Base-by-base conservation (phyloP, 305 asterid genomes). In the Fraxinus baroniana region DNA sequence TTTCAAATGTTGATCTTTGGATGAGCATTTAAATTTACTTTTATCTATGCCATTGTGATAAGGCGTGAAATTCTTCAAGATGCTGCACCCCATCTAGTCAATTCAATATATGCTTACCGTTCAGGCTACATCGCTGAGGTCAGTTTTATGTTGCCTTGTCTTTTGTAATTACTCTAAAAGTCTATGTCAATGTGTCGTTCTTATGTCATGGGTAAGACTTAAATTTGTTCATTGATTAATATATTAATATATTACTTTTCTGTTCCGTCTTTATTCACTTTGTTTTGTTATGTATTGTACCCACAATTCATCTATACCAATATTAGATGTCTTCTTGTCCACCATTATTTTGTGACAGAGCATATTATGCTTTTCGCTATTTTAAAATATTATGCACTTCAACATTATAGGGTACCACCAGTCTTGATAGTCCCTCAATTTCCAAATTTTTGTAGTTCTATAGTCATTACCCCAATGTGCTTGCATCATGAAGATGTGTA, bases 101-200 rank as follows among this genome's bases (percentile, higher is more conserved):
- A 91, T 80, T 88, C 91, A 85, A 86, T 94, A 81, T 85, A 85
- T 84, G 88, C 97, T 44, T 95, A 95, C 84, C 98, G 98, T 22
- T 97, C 92, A 74, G 99, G 99, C 86, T 95, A 95, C 81, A 87
- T 84, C 39, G 98, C 98, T 84, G 97, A 93, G 98, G 99, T 94
- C 82, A 87, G 93, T 84, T 70, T 86, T 82, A 85, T 74, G 57
- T 66, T 33, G 79, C 72, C 64, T 80, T 44, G 79, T 71, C 78
- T 83, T 76, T 46, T 70, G 77, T 32, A 78, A 75, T 57, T 78
- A 79, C 84, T 81, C 70, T 74, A 68, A 26, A 74, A 66, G 46
- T 44, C 84, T 30, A 66, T 68, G 76, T 35, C 76, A 71, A 71
- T 17, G 12, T 71, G 41, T 71, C 24, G 12, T 70, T 70, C 7